phyloP scores from a whole-genome alignment of 192 early-diverging fungal genomes.

The Coemansia sp. region DNA sequence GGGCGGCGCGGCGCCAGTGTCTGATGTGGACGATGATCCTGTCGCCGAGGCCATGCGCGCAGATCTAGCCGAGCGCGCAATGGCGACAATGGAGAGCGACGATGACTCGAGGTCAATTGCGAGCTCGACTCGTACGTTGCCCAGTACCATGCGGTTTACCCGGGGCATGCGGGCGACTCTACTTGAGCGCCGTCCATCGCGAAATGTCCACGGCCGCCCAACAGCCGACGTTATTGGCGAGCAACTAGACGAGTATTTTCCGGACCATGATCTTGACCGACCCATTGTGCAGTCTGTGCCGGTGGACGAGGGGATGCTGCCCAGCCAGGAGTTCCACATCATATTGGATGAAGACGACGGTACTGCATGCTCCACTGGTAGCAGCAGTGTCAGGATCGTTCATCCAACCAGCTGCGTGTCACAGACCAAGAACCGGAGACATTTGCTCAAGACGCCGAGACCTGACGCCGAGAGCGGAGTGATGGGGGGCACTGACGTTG shows the following conservation, averaged over 20 bases:
- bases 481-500: no score
- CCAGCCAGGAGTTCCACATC: conserved; percentile 37
- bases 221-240: conserved; percentile 62
- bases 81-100: neutral
- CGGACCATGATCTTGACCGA: conserved; percentile 69
- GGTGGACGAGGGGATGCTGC: conserved; percentile 17
- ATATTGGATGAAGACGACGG: conserved; percentile 29
- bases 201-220: conserved; percentile 51
- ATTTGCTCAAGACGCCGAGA: neutral
- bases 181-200: conserved; percentile 28
- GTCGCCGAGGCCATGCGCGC: conserved; percentile 1
- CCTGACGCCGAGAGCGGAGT: neutral
- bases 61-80: neutral
- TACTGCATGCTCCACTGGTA: no score
- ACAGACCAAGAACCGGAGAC: neutral
- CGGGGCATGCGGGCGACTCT: conserved; percentile 43
- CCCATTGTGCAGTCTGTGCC: conserved; percentile 58
- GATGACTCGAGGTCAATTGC: conserved; percentile 7
- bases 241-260: conserved; percentile 68
- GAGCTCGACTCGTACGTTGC: conserved; percentile 10
- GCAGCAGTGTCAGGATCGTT: conserved; percentile 1
- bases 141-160: conserved; percentile 41
- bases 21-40: neutral
- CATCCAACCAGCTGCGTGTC: neutral
- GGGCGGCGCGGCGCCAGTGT: conserved; percentile 4